Conservation (phyloP, 73 alveolate genomes). For the Uronychia binucleata region DNA sequence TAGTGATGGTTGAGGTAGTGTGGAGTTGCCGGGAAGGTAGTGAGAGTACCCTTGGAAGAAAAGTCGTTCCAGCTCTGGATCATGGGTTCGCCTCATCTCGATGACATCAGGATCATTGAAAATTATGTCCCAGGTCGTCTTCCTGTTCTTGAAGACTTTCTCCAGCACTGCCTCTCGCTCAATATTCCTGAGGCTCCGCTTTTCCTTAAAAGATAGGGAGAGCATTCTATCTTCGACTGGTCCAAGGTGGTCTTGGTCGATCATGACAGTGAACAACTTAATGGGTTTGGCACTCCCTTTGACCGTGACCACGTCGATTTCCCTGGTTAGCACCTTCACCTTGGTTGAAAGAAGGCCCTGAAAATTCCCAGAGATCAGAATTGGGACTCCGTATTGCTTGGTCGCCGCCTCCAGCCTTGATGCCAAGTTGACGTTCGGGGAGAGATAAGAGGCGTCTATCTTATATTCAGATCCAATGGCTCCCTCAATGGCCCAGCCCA, state of each 20-base stretch:
- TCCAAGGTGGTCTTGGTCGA: constrained; percentile 55
- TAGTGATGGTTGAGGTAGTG: neutral
- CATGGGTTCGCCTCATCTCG: constrained; percentile 28
- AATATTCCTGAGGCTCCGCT: constrained; percentile 9
- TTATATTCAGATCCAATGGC: constrained; percentile 96
- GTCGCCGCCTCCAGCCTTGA: constrained; percentile 80
- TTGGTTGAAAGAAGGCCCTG: constrained; percentile 42
- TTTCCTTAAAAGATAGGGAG: neutral
- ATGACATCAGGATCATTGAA: constrained; percentile 28
- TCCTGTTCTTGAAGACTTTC: neutral
- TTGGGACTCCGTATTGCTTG: constrained; percentile 65
- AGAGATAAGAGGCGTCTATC: constrained; percentile 95
- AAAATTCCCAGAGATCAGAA: constrained; percentile 54
- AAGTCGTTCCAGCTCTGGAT: constrained; percentile 4
- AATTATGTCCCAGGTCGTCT: constrained; percentile 22
- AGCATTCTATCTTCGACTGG: constrained; percentile 14
- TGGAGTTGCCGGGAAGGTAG: constrained; percentile 49
- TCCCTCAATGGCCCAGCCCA: constrained; percentile 97
- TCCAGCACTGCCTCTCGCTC: constrained; percentile 7
- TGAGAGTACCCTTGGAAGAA: constrained; percentile 30
- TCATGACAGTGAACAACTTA: constrained; percentile 78
- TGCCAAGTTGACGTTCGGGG: constrained; percentile 91
- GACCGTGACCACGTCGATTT: constrained; percentile 86
- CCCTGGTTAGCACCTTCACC: constrained; percentile 53
- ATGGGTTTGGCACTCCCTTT: constrained; percentile 87